Base-by-base conservation (phyloP, 441 rosid genomes). In the Adansonia rubrostipa region DNA sequence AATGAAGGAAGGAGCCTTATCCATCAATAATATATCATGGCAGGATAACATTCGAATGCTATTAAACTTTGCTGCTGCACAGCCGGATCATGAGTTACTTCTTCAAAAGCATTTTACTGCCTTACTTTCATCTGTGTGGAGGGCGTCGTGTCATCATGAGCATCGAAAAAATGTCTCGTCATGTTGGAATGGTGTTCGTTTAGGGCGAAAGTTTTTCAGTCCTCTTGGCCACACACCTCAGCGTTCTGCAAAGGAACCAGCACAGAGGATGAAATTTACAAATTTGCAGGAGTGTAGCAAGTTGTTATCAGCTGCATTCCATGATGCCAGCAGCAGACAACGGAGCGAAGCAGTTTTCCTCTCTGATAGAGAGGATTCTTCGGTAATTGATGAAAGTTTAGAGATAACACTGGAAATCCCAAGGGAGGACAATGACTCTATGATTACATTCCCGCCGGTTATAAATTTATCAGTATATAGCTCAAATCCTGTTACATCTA, bases 31-130 rank as follows among this genome's bases (percentile, higher is more conserved):
- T 69, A 67, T 71, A 63, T 76, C 82, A 82, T 80, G 82, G 88
- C 97, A 97, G 99, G 99, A 95, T 78, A 91, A 95, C 80, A 81
- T 95, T 57, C 89, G 90, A 77, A 79, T 79, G 83, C 92, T 95
- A 72, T 85, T 97, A 80, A 88, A 86, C 81, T 86, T 90, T 85
- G 89, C 90, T 76, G 83, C 90, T 56, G 97, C 91, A 83, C 93
- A 87, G 86, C 93, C 92, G 78, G 97, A 97, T 83, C 87, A 84
- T 48, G 99, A 97, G 84, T 88, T 87, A 77, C 98, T 97, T 73
- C 95, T 97, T 67, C 99, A 92, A 84, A 93, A 84, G 85, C 99
- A 97, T 86, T 97, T 93, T 80, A 87, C 95, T 11, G 94, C 95
- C 68, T 82, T 97, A 80, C 93, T 97, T 75, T 86, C 98, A 71